phyloP scores from a whole-genome alignment of 805 yeast species.

The Blastobotrys parvus region DNA sequence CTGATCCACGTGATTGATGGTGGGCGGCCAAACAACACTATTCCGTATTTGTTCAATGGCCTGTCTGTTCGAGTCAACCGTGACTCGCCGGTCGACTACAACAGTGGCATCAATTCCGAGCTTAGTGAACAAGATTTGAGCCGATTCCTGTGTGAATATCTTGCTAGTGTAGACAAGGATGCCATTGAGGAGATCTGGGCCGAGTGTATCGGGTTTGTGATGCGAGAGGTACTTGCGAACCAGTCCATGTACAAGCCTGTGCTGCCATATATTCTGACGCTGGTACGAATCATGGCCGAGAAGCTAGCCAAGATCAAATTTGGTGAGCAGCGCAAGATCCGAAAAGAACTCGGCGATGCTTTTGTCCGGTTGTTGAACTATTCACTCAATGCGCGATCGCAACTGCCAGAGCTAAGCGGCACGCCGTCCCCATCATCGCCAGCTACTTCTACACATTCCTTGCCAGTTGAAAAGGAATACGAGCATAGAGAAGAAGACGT shows the following conservation, averaged over 20 bases:
- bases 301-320: constrained; percentile 52
- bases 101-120: constrained; percentile 37
- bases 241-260: constrained; percentile 39
- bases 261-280: constrained; percentile 45
- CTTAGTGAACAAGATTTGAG: constrained; percentile 40
- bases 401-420: background rate
- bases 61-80: constrained; percentile 40
- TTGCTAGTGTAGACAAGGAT: constrained; percentile 61
- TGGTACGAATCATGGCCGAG: constrained; percentile 42
- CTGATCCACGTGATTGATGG: constrained; percentile 77
- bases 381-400: constrained; percentile 11
- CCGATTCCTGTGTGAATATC: constrained; percentile 51
- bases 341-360: constrained; percentile 48
- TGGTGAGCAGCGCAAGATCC: constrained; percentile 51
- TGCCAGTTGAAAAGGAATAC: background rate
- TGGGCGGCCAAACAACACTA: constrained; percentile 64
- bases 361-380: constrained; percentile 30
- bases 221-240: constrained; percentile 45
- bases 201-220: constrained; percentile 45
- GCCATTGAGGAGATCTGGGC: constrained; percentile 73
- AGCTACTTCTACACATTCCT: background rate
- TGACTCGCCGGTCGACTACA: constrained; percentile 22
- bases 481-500: constrained; percentile 31
- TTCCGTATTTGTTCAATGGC: constrained; percentile 58
- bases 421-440: background rate